phyloP scores from a whole-genome alignment of 1,284 basidiomycete species.

The Moesziomyces sp. region DNA sequence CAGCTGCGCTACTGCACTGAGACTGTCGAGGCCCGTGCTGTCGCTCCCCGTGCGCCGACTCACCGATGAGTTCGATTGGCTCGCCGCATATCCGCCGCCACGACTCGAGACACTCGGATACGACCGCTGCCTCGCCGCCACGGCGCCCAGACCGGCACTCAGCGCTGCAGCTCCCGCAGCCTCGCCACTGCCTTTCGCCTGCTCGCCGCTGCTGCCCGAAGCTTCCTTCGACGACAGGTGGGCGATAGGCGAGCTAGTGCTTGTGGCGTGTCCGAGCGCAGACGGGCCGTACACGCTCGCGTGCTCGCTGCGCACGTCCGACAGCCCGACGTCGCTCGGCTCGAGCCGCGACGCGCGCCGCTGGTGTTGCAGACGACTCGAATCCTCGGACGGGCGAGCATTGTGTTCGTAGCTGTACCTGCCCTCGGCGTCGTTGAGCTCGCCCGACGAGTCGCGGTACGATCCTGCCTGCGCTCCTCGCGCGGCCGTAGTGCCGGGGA shows the following conservation, averaged over 20 bases:
- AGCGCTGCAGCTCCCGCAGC: neutral
- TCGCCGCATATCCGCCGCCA: conserved; percentile 41
- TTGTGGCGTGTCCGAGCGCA: conserved; percentile 30
- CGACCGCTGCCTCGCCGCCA: conserved; percentile 9
- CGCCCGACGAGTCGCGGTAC: conserved; percentile 20
- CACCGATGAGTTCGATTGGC: conserved; percentile 33
- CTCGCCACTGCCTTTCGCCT: neutral
- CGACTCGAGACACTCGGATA: conserved; percentile 33
- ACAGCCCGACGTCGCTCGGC: conserved; percentile 27
- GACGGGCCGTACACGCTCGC: conserved; percentile 47
- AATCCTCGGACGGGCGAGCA: conserved; percentile 23
- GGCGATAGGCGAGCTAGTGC: conserved; percentile 20
- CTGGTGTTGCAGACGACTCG: conserved; percentile 19
- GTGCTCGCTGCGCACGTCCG: conserved; percentile 42
- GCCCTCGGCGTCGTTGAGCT: conserved; percentile 23
- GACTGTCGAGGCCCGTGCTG: conserved; percentile 39
- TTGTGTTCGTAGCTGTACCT: conserved; percentile 20
- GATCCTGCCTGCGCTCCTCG: conserved; percentile 10
- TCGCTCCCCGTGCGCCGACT: conserved; percentile 29
- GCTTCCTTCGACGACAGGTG: conserved; percentile 31
- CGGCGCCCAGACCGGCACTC: neutral
- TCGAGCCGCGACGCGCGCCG: conserved; percentile 17
- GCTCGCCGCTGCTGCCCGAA: conserved; percentile 34
- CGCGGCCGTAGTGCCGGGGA: conserved; percentile 20
- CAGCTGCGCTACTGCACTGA: conserved; percentile 32